Percentiles rank a stretch among this genome's conserved stretches.
phyloP scores from a whole-genome alignment of 441 rosid genomes.

The Eutrema salsugineum region DNA sequence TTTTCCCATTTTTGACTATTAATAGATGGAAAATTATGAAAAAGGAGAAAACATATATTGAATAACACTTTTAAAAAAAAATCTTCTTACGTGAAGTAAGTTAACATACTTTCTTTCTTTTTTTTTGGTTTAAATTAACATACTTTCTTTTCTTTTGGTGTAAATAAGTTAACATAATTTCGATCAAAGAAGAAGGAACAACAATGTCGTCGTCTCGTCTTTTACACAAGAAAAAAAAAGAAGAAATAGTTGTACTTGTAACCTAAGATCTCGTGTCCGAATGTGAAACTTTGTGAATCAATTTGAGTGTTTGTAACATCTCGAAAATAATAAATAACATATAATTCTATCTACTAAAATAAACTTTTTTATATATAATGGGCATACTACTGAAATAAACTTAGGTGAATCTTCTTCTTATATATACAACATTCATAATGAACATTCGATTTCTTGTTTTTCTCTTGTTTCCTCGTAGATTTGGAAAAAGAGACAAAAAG shows the following conservation, averaged over 20 bases:
- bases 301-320: not conserved
- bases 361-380: no score
- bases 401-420: constrained; percentile 30
- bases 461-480: constrained; percentile 11
- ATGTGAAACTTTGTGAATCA: not conserved
- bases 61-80: not conserved
- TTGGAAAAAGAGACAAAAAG: constrained; percentile 24
- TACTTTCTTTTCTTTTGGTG: no score
- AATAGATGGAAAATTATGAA: not conserved
- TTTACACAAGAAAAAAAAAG: not conserved
- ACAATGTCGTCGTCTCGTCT: not conserved
- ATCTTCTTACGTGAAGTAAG: not conserved
- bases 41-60: not conserved
- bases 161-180: no score
- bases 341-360: not conserved
- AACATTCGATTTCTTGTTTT: not conserved
- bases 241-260: not conserved
- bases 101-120: no score
- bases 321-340: not conserved
- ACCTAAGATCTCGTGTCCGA: not conserved
- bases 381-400: constrained; percentile 1
- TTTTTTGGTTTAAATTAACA: no score
- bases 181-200: not conserved
- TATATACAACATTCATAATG: not conserved
- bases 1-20: not conserved